Base-by-base conservation (phyloP, 345 rosid genomes). In the Arabidopsis arenosa region DNA sequence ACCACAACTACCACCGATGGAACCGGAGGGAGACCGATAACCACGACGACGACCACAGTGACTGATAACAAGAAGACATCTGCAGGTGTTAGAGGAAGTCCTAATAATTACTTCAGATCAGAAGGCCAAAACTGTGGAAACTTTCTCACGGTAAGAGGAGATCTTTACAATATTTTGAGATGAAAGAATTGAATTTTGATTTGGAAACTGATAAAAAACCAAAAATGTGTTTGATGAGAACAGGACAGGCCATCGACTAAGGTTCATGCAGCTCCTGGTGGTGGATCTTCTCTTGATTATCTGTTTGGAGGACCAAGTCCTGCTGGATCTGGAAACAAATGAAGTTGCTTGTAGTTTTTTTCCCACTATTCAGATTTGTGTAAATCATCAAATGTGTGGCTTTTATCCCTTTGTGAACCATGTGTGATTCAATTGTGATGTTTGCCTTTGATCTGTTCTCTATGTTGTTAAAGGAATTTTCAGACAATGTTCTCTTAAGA, bases 41-140 rank as follows among this genome's bases (percentile, higher is more conserved):
- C 61, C 1, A 84, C 76, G 44, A 80, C 68, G 56, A 83, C 86
- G 7, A 81, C 76, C 60, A 69, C 90, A 26, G 72, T 84, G 35
- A 78, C 75, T 61, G 83, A 80, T 23, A 54, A 85, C 7, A 85
- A 84, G 88, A 81, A 87, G 77, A 63, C 75, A 56, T 87, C 89
- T 45, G 96, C 96, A 14, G 94, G 96, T 63, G 83, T 92, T 66
- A 89, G 86, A 10, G 86, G 84, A 41, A 85, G 80, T 68, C 84
- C 80, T 23, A 93, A 93, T 78, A 90, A 90, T 66, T 89, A 93
- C 76, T 81, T 83, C 59, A 87, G 96, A 13, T 84, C 96, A 48
- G 93, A 91, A 62, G 94, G 96, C 11, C 97, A 84, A 85, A 93
- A 93, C 72, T 75, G 87, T 68, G 86, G 97, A 67, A 93, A 93